Conservation (phyloP, 768 basidiomycete genomes). For the Calocybe gangraenosa region DNA sequence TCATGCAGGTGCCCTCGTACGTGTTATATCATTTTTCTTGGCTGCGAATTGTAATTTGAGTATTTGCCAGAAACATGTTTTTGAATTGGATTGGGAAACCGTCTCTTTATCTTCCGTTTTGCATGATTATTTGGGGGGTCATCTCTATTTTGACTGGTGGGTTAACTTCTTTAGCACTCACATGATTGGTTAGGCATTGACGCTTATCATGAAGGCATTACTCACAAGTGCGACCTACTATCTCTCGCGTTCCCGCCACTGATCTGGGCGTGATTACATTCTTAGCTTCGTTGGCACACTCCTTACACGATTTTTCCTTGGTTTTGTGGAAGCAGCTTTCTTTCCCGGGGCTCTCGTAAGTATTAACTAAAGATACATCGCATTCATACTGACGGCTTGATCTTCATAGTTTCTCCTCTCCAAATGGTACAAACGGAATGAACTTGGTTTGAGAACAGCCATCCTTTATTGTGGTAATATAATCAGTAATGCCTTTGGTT, state of each 20-base stretch:
- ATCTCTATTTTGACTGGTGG: conserved; percentile 47
- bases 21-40: conserved; percentile 15
- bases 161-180: conserved; percentile 7
- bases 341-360: conserved; percentile 59
- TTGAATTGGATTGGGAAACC: conserved; percentile 59
- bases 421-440: conserved; percentile 70
- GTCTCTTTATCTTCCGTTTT: conserved; percentile 57
- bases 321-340: conserved; percentile 70
- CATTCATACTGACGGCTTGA: no score
- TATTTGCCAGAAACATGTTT: conserved; percentile 55
- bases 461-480: conserved; percentile 68
- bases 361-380: conserved; percentile 10
- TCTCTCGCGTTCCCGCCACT: background rate
- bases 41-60: background rate
- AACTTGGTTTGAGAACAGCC: conserved; percentile 67
- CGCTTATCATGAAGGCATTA: conserved; percentile 11
- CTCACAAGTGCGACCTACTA: conserved; percentile 14
- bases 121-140: conserved; percentile 66
- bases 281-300: conserved; percentile 60
- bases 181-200: background rate
- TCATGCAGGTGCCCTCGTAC: conserved; percentile 73
- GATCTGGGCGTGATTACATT: background rate
- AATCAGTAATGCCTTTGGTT: conserved; percentile 79
- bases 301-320: conserved; percentile 70
- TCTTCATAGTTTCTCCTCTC: conserved; percentile 47